Evolutionary conservation across 108 stramenopile genomes (phyloP).

Genomic region (Fragilariopsis cylindrus): DNA sequence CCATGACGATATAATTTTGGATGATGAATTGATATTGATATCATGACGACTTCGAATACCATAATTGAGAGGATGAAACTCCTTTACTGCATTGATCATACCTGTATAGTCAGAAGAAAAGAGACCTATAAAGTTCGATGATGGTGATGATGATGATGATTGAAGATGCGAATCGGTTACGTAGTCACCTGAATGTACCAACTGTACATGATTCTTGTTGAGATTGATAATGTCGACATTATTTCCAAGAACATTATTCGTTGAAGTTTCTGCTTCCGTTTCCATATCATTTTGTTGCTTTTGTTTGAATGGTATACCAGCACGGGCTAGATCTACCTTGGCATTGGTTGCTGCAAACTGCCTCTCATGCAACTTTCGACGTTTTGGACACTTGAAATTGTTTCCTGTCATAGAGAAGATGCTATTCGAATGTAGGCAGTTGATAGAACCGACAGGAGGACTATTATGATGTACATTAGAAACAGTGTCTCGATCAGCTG

Average conservation of each 20-base stretch:
- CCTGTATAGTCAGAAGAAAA: not conserved
- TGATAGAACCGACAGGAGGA: slow-evolving; percentile 30
- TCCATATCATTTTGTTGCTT: slow-evolving; percentile 9
- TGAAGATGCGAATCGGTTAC: not conserved
- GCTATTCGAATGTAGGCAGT: slow-evolving; percentile 16
- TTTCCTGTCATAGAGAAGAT: slow-evolving; percentile 2
- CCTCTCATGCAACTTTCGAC: slow-evolving; percentile 28
- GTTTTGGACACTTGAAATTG: slow-evolving; percentile 28
- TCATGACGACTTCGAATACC: too few species aligned
- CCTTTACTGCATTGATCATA: slow-evolving; percentile 2
- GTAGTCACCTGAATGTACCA: slow-evolving; percentile 4
- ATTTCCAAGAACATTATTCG: slow-evolving; percentile 6
- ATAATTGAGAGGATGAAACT: not conserved
- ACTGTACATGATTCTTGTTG: slow-evolving; percentile 1
- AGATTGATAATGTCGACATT: slow-evolving; percentile 1
- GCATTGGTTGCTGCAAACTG: slow-evolving; percentile 29
- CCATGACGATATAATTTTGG: not conserved
- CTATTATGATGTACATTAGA: not conserved
- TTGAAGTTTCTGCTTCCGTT: not conserved
- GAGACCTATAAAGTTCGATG: not conserved
- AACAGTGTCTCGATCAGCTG: slow-evolving; percentile 26
- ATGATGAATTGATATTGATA: too few species aligned
- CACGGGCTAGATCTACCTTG: slow-evolving; percentile 27
- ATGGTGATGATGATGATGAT: not conserved
- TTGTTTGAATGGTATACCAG: slow-evolving; percentile 23